Base-by-base conservation (phyloP, 805 yeast species). In the Candida chilensis region DNA sequence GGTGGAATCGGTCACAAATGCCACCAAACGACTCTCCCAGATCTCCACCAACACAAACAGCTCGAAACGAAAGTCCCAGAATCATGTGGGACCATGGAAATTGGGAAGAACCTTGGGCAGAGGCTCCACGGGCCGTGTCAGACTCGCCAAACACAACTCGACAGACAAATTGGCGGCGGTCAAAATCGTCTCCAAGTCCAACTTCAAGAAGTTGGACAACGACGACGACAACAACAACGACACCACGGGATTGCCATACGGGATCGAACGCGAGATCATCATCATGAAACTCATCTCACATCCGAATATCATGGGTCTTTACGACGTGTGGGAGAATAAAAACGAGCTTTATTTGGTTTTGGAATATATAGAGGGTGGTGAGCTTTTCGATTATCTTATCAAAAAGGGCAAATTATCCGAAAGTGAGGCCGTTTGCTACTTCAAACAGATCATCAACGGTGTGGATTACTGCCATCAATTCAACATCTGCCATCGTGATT, bases 331-430 rank as follows among this genome's bases (percentile, higher is more conserved):
- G 94, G 94, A 83, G 53, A 83, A 84, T 36, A 80, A 79, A 43
- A 76, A 80, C 34, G 87, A 82, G 38, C 55, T 83, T 25, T 90
- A 90, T 48, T 70, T 92, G 42, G 94, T 92, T 5, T 60, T 92
- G 33, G 98, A 92, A 57, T 92, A 92, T 57, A 88, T 94, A 28
- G 96, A 92, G 57, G 96, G 96, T 32, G 98, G 98, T 27, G 98
- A 92, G 59, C 65, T 92, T 30, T 92, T 92, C 48, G 96, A 92
- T 56, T 74, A 88, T 41, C 64, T 92, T 32, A 88, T 92, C 35
- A 87, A 86, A 50, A 70, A 81, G 33, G 97, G 97, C 9, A 78
- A 85, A 21, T 64, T 92, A 27, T 88, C 81, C 32, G 98, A 92
- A 54, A 65, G 67, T 30, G 96, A 92, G 48, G 97, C 97, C 3